Conservation (phyloP, 2,329 filamentous ascomycete genomes). For the Pleurostoma richardsiae region DNA sequence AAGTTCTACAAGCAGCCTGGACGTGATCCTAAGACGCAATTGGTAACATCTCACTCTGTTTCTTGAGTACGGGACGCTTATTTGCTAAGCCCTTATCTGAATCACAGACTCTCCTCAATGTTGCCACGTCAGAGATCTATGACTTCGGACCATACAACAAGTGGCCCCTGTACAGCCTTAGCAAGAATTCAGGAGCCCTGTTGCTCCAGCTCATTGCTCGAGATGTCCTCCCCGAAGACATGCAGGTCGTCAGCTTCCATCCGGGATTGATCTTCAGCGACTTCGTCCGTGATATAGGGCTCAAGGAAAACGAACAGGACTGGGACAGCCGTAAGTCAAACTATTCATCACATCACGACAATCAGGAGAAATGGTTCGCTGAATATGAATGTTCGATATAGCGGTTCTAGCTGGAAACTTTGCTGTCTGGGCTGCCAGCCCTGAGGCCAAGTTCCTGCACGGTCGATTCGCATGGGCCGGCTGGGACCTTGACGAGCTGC, state of each 20-base stretch:
- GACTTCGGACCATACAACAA: no score
- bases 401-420: slow-evolving; percentile 10
- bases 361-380: no score
- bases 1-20: slow-evolving; percentile 26
- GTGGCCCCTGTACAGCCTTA: slow-evolving; percentile 22
- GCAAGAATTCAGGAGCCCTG: slow-evolving; percentile 29
- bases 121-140: no score
- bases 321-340: no score
- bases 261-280: slow-evolving; percentile 31
- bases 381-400: background rate
- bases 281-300: no score
- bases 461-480: slow-evolving; percentile 11
- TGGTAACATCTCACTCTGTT: slow-evolving; percentile 8
- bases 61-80: no score
- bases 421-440: slow-evolving; percentile 14
- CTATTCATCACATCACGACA: no score
- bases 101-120: no score
- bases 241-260: slow-evolving; percentile 34
- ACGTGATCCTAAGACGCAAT: slow-evolving; percentile 5
- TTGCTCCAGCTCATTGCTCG: slow-evolving; percentile 30
- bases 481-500: slow-evolving; percentile 17
- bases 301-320: no score
- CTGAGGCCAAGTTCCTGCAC: slow-evolving; percentile 15
- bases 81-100: no score
- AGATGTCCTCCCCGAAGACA: slow-evolving; percentile 20